These are phyloP conservation scores for Discostella pseudostelligera DNA, from an alignment of 108 stramenopile genomes.

Conservation along the genomic window DNA sequence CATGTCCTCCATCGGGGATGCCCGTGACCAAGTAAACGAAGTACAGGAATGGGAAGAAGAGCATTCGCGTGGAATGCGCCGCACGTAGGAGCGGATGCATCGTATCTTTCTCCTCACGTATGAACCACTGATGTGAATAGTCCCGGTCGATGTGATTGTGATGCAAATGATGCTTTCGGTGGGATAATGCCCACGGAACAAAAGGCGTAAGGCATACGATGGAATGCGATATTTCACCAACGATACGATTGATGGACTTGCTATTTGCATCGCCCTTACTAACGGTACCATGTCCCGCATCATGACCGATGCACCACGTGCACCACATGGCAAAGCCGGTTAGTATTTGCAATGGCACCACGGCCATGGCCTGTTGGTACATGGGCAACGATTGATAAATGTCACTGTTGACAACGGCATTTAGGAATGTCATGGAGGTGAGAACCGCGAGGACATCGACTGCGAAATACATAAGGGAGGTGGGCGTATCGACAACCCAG, in stretches of 20 bases:
- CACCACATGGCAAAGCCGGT: constrained; percentile 78
- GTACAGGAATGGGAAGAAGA: constrained; percentile 68
- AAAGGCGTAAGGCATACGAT: constrained; percentile 70
- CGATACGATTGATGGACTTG: constrained; percentile 53
- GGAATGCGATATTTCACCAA: constrained; percentile 69
- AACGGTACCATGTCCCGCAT: constrained; percentile 68
- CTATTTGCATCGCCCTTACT: constrained; percentile 31
- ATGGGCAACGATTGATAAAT: constrained; percentile 50
- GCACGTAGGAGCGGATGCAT: constrained; percentile 52
- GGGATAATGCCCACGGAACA: constrained; percentile 57
- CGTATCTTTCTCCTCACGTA: constrained; percentile 56
- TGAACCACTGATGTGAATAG: constrained; percentile 77
- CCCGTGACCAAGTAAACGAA: constrained; percentile 65
- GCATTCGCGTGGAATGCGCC: constrained; percentile 49
- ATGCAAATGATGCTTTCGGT: constrained; percentile 58
- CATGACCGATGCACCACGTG: constrained; percentile 82
- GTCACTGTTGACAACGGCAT: constrained; percentile 57
- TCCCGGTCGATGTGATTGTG: constrained; percentile 70
- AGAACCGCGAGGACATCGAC: constrained; percentile 52
- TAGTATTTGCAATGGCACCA: constrained; percentile 59
- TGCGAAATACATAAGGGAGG: constrained; percentile 57
- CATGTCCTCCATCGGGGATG: constrained; percentile 73
- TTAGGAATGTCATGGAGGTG: constrained; percentile 52
- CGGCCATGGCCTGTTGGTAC: constrained; percentile 36
- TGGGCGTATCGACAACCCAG: constrained; percentile 53